Evolutionary conservation across 2,329 filamentous ascomycete species (phyloP), one percentile per base, ranked within the genome.

Genomic region (Magnaporthales sp.): DNA sequence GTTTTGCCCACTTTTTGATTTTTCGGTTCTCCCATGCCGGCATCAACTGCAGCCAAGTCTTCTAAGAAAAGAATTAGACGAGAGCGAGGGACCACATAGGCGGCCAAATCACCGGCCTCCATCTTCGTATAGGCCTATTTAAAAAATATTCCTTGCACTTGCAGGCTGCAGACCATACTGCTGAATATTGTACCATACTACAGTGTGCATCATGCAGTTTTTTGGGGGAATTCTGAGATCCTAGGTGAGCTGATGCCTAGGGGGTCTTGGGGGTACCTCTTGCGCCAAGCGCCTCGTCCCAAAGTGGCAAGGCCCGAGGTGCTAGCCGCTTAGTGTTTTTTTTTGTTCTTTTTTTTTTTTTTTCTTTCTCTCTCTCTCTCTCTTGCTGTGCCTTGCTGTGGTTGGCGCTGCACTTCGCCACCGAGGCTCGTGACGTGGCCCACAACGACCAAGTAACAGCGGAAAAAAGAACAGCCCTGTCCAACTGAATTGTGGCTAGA

Each of bases 401-500:
- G 62, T 24, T 63, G 30, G 62, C 32, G 32, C 62, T 63, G 62
- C 62, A 63, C 62, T 46, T 63, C 62, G 62, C 62, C 62, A 63
- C 62, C 26, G 31, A 24, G 22, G 32, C 62, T 46, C 60, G 31
- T 31, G 30, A 31, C 30, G 38, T 26, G 31, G 62, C 62, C 62
- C 15, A 31, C 22, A 24, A 60, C 10, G 56, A 22, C 11, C 56
- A 27, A 31, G 1, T 62, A 27, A 62, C 54, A 58, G 51, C 51
- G 13, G n/a, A 56, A 24, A 24, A 9, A 58, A 58, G 11, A 58
- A 58, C 54, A 58, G 8, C n/a, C 11, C 11, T 9, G 10, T 58
- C n/a, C 6, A 22, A 58, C n/a, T 9, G 24, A 9, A 26, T 11
- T 58, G 54, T 58, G 54, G 24, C 54, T 58, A 22, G 24, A 19